Evolutionary conservation across 345 rosid genomes (phyloP).

Genomic region (Eucalyptus sideroxylon): DNA sequence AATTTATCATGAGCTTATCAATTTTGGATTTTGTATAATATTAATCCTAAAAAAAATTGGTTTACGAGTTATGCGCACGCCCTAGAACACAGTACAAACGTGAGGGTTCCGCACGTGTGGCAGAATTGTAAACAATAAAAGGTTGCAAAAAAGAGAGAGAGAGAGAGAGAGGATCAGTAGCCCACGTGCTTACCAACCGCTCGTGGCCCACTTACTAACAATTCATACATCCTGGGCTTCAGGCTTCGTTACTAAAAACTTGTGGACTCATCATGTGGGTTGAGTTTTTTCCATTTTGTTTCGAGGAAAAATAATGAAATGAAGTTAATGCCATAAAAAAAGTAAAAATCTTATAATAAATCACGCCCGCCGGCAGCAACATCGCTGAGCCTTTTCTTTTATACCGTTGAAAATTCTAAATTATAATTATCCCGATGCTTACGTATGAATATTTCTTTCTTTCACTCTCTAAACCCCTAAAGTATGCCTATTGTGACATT

Average conservation of each 20-base stretch:
- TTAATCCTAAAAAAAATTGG: no score
- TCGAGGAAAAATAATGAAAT: background rate
- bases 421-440: no score
- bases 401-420: no score
- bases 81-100: background rate
- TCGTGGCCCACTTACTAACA: background rate
- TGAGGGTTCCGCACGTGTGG: background rate
- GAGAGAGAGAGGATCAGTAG: background rate
- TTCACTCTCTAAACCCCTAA: background rate
- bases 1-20: no score
- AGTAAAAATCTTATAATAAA: no score
- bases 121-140: background rate
- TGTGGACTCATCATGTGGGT: no score
- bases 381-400: no score
- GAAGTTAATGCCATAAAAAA: background rate
- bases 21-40: no score
- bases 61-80: background rate
- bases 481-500: no score
- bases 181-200: background rate
- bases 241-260: no score
- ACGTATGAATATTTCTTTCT: no score
- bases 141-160: rapidly evolving
- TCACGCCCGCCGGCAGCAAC: background rate
- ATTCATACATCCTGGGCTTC: no score
- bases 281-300: background rate